Conservation (phyloP, 2,329 filamentous ascomycete species). For the Penicillium sclerotiorum region DNA sequence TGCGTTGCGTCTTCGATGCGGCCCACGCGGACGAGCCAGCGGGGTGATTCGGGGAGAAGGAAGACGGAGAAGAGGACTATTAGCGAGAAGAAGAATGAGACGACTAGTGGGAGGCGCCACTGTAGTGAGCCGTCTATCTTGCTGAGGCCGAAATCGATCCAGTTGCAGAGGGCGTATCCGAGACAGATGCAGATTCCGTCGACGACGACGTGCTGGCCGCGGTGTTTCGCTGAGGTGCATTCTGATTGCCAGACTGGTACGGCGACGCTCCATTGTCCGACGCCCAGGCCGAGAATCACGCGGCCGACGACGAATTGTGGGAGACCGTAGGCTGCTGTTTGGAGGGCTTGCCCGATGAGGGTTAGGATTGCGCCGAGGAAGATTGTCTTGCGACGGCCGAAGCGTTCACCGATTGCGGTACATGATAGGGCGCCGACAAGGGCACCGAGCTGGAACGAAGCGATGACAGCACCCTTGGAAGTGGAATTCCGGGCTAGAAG, state of each 20-base stretch:
- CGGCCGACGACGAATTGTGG: constrained; percentile 52
- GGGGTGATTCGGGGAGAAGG: constrained; percentile 57
- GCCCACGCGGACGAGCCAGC: constrained; percentile 58
- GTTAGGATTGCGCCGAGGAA: constrained; percentile 48
- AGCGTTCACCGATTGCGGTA: constrained; percentile 42
- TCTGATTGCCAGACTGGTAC: constrained; percentile 54
- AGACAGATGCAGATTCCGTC: constrained; percentile 48
- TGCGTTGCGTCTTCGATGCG: constrained; percentile 51
- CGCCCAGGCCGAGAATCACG: constrained; percentile 52
- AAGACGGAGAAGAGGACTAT: constrained; percentile 51
- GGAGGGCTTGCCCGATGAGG: constrained; percentile 47
- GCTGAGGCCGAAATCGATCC: constrained; percentile 53
- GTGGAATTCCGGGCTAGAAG: constrained; percentile 23
- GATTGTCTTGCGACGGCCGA: constrained; percentile 52
- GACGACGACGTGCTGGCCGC: constrained; percentile 51
- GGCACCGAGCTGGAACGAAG: constrained; percentile 20
- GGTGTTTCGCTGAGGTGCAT: constrained; percentile 48
- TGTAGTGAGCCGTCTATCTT: constrained; percentile 17
- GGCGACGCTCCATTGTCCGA: constrained; percentile 49
- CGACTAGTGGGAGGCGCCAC: constrained; percentile 59
- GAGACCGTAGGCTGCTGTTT: constrained; percentile 46
- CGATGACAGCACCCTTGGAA: constrained; percentile 32
- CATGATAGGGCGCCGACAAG: constrained; percentile 22
- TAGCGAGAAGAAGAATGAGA: constrained; percentile 57
- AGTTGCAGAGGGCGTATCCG: constrained; percentile 30